Evolutionary conservation across 345 rosid genomes (phyloP), one percentile per base, ranked within the genome.

Genomic region (Citrus australasica): DNA sequence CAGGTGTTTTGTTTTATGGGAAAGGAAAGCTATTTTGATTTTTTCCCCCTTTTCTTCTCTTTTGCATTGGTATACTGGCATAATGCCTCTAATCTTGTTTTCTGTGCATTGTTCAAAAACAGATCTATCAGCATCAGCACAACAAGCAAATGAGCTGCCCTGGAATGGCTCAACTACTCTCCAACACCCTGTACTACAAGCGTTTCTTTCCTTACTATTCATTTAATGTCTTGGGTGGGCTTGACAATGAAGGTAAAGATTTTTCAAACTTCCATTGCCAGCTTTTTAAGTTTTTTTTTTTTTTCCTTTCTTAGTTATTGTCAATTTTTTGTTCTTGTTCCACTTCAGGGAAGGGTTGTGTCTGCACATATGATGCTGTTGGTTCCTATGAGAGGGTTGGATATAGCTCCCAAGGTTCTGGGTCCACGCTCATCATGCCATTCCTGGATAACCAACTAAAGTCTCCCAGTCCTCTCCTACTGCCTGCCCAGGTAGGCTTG

Each of bases 381-480:
- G 98, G 98, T n/a, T 97, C 98, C 30, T 97, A 94, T 77, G 99
- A 97, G 89, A 88, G 88, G 87, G 99, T 94, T 77, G 99, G 98
- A 42, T 97, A 93, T 84, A 91, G 98, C 79, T 86, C 98, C 51
- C 99, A 93, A 83, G 98, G 98, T 79, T 92, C 98, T 73, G 99
- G 98, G 68, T 90, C 98, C 6, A 92, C 89, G 0, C 98, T 94
- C 53, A 92, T 97, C 48, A 94, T 90, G 91, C 99, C 99, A 40
- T 94, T 94, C 79, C 91, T 97, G 78, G 99, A 97, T 82, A 97
- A 97, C 85, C 98, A 94, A 80, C 84, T 97, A 79, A 97, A 97
- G 83, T 89, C 97, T 75, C 99, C 99, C 25, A 97, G 99, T 55
- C 99, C 98, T 21, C 99, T 97, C 48, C 82, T 97, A 60, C 83